A percentile compares a stretch with the other conserved stretches of the same genome.
These are phyloP conservation scores for Luzula sylvatica DNA, from an alignment of 176 grass and related monocot species.

Conservation along the genomic window DNA sequence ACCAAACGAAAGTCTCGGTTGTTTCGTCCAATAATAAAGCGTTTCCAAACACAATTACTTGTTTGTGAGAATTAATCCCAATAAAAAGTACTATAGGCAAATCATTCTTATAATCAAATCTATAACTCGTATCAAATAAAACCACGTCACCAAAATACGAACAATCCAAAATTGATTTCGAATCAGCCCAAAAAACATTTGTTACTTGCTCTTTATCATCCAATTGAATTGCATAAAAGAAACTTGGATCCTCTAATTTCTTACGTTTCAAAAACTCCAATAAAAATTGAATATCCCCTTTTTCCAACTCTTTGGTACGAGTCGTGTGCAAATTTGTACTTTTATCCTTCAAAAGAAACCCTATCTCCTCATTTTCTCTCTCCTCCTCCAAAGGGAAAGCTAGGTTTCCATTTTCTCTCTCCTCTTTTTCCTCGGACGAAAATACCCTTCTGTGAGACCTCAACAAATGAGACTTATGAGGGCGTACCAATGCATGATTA, in stretches of 20 bases:
- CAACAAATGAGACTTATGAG: slow-evolving; percentile 31
- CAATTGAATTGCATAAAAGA: slow-evolving; percentile 42
- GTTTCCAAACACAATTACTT: slow-evolving; percentile 35
- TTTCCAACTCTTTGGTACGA: slow-evolving; percentile 33
- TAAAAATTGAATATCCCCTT: slow-evolving; percentile 36
- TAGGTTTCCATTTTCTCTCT: background rate
- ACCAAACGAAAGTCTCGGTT: slow-evolving; percentile 34
- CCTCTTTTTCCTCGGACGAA: slow-evolving; percentile 13
- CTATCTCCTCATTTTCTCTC: slow-evolving; percentile 25
- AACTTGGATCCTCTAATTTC: slow-evolving; percentile 38
- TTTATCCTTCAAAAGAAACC: slow-evolving; percentile 37
- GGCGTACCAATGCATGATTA: slow-evolving; percentile 34
- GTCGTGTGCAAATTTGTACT: slow-evolving; percentile 35
- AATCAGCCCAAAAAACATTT: slow-evolving; percentile 39
- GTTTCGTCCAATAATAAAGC: slow-evolving; percentile 50
- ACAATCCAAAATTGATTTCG: slow-evolving; percentile 38
- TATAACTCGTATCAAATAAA: slow-evolving; percentile 44
- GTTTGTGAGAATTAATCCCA: slow-evolving; percentile 46
- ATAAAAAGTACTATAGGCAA: slow-evolving; percentile 30
- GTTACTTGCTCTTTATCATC: slow-evolving; percentile 39
- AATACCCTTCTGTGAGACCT: slow-evolving; percentile 22
- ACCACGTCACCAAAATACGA: slow-evolving; percentile 43
- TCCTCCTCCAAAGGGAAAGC: slow-evolving; percentile 28
- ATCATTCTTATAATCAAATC: slow-evolving; percentile 25
- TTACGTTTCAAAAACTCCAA: slow-evolving; percentile 43